phyloP scores from a whole-genome alignment of 169 alveolate species.

The Cryptosporidium sp. region DNA sequence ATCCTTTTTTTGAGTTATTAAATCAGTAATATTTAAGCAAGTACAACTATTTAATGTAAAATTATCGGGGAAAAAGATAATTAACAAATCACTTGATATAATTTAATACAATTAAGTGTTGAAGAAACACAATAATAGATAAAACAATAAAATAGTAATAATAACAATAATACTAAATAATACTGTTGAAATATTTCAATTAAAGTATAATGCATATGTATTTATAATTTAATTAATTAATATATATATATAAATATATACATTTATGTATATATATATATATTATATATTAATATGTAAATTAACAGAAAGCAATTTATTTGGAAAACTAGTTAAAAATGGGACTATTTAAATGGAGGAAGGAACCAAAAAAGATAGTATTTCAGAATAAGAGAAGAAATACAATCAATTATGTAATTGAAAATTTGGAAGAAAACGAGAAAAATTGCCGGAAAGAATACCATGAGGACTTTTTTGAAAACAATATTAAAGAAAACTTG shows the following conservation, averaged over 20 bases:
- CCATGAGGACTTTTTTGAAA: neutral
- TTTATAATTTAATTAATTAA: no score
- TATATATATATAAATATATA: neutral
- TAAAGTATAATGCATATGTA: neutral
- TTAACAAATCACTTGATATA: no score
- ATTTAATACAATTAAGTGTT: neutral
- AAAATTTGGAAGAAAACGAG: neutral
- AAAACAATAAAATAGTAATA: no score
- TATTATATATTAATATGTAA: neutral
- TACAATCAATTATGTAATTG: conserved; percentile 30
- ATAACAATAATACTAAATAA: no score
- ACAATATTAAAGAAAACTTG: neutral
- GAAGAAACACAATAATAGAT: neutral
- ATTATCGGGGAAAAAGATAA: no score
- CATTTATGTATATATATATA: neutral
- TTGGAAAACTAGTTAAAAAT: neutral
- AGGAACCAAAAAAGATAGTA: neutral
- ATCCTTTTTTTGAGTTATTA: no score
- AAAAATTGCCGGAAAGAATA: neutral
- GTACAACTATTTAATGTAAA: neutral
- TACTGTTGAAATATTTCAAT: neutral
- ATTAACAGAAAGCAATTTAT: neutral
- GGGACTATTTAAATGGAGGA: conserved; percentile 24
- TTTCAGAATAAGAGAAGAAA: conserved; percentile 13
- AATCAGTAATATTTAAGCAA: no score